phyloP scores from a whole-genome alignment of 2,329 filamentous ascomycete species.

The Xylaria sp. region DNA sequence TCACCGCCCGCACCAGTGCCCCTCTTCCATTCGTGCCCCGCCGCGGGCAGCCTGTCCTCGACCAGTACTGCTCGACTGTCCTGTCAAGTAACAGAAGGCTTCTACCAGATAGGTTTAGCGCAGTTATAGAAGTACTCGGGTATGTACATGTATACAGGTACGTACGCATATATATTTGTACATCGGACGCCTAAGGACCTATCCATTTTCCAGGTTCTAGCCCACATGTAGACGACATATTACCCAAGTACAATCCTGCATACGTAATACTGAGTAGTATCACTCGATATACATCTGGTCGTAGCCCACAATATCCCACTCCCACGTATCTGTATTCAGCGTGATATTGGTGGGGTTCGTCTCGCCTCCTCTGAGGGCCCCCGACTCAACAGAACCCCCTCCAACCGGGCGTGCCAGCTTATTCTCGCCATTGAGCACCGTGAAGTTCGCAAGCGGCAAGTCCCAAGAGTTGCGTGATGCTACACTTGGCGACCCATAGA shows the following conservation, averaged over 20 bases:
- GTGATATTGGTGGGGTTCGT: constrained; percentile 63
- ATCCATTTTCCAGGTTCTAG: not conserved
- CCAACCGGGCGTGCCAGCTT: constrained; percentile 59
- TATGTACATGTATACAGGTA: not conserved
- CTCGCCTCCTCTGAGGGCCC: constrained; percentile 63
- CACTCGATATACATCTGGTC: constrained; percentile 48
- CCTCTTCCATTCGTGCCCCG: constrained; percentile 9
- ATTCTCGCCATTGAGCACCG: constrained; percentile 71
- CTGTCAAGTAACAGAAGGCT: too few relatives aligned
- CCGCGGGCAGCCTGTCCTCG: not conserved
- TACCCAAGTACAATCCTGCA: too few relatives aligned
- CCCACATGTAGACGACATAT: not conserved
- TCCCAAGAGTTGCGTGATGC: constrained; percentile 71
- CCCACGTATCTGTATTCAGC: constrained; percentile 51
- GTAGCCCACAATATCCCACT: constrained; percentile 48
- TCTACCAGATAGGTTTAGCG: not conserved
- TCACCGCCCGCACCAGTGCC: constrained; percentile 38
- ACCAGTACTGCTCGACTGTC: too few relatives aligned
- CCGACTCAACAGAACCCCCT: constrained; percentile 62
- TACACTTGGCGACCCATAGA: constrained; percentile 70
- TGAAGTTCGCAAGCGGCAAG: constrained; percentile 76
- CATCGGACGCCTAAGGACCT: too few relatives aligned
- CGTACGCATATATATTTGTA: too few relatives aligned
- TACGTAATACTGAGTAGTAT: too few relatives aligned
- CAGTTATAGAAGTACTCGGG: not conserved